These are phyloP conservation scores for Camelina sativa DNA, from an alignment of 345 rosid genomes.

Conservation along the genomic window DNA sequence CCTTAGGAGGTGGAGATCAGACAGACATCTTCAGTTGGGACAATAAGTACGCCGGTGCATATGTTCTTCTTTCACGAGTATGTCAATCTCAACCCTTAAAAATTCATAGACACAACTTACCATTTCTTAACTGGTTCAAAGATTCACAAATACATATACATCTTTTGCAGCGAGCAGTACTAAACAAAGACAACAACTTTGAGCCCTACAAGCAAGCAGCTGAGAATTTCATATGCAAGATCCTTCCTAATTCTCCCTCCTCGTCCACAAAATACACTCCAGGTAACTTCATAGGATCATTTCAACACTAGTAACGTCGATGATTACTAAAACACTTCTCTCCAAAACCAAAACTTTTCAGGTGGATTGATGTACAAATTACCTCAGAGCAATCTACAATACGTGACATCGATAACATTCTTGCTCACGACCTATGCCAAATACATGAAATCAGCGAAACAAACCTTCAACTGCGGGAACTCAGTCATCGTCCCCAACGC, in stretches of 20 bases:
- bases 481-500: slow-evolving; percentile 54
- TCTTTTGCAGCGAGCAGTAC: slow-evolving; percentile 50
- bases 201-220: slow-evolving; percentile 68
- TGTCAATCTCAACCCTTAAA: not conserved
- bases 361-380: slow-evolving; percentile 87
- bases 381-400: slow-evolving; percentile 77
- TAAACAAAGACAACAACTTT: slow-evolving; percentile 59
- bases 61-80: slow-evolving; percentile 78
- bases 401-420: slow-evolving; percentile 79
- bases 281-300: slow-evolving; percentile 47
- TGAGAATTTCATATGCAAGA: slow-evolving; percentile 83
- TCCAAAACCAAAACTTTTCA: slow-evolving; percentile 7
- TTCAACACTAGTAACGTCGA: not conserved
- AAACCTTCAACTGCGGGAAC: slow-evolving; percentile 71
- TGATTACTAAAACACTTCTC: not conserved
- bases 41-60: slow-evolving; percentile 82
- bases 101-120: not conserved
- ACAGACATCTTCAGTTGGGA: slow-evolving; percentile 92
- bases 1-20: slow-evolving; percentile 71
- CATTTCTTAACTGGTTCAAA: no score
- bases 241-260: slow-evolving; percentile 77
- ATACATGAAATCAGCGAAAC: slow-evolving; percentile 64
- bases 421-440: slow-evolving; percentile 80
- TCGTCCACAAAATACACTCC: slow-evolving; percentile 79
- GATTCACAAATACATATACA: slow-evolving; percentile 48